A percentile compares a stretch with the other conserved stretches of the same genome.
Evolutionary conservation across 1,139 yeast genomes (phyloP).

Genomic region (Geotrichum armillariae): DNA sequence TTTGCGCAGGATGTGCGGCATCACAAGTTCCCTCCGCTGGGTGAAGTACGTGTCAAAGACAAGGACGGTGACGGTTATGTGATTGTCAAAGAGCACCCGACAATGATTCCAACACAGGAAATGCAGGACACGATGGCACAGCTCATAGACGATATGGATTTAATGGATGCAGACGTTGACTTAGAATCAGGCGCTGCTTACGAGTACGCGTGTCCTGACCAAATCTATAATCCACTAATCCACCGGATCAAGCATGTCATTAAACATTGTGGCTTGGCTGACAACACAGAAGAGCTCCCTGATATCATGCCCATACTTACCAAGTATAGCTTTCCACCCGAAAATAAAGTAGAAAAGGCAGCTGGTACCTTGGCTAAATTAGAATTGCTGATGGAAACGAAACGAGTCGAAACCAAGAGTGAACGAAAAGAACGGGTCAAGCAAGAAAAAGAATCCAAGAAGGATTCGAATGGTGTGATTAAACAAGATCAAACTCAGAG

Average conservation of each 20-base stretch:
- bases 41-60: slow-evolving; percentile 35
- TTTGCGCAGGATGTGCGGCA: slow-evolving; percentile 74
- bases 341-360: background rate
- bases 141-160: slow-evolving; percentile 43
- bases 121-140: slow-evolving; percentile 44
- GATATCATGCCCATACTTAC: slow-evolving; percentile 27
- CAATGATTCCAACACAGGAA: slow-evolving; percentile 38
- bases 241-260: slow-evolving; percentile 36
- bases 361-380: slow-evolving; percentile 26
- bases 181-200: slow-evolving; percentile 5
- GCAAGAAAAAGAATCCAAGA: slow-evolving; percentile 5
- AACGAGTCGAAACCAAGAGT: slow-evolving; percentile 22
- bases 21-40: slow-evolving; percentile 58
- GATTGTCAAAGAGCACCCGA: slow-evolving; percentile 23
- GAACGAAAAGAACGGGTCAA: slow-evolving; percentile 11
- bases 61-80: slow-evolving; percentile 39
- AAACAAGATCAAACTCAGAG: background rate
- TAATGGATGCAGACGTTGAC: slow-evolving; percentile 30
- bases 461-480: background rate
- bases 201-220: slow-evolving; percentile 28
- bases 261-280: slow-evolving; percentile 35
- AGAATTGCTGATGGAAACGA: slow-evolving; percentile 21
- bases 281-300: slow-evolving; percentile 27
- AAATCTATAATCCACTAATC: slow-evolving; percentile 35
- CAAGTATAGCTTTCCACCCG: slow-evolving; percentile 26